Base-by-base conservation (phyloP, 2,329 filamentous ascomycete species). In the Ophiocordyceps polyrhachis-furcata region DNA sequence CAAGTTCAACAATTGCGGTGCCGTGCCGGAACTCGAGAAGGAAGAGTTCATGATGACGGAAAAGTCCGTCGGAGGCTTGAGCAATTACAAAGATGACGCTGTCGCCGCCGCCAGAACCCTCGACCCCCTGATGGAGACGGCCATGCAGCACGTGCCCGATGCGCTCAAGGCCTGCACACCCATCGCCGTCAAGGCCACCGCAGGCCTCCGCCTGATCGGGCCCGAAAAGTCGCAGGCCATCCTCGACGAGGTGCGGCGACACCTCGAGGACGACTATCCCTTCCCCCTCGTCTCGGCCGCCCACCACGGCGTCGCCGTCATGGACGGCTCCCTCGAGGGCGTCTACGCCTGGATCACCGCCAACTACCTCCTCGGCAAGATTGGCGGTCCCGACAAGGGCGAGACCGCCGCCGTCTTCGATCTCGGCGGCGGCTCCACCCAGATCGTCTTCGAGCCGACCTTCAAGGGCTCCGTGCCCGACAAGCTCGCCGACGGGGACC, bases 261-360 rank as follows among this genome's bases (percentile, higher is more conserved):
- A 88, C 52, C 70, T 98, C 23, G 91, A 98, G 66, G 85, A 79
- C 20, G 74, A 78, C 48, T 98, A 93, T 57, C 91, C 91, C 13
- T 98, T 98, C 74, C 87, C 91, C 0, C 84, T 98, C 40, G 83
- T 98, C 46, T 81, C 84, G 13, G 73, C 79, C 51, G 84, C 86
- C 55, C 80, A 89, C 53, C 79, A 83, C 45, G 91, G 93, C 46
- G 86, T 98, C 25, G 77, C 87, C 50, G 93, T 98, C 61, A 98
- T 98, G 91, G 88, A 94, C 55, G 91, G 91, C 49, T 87, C 84
- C 43, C 84, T 95, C 57, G 91, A 98, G 67, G 91, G 91, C 59
- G 89, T 98, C 28, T 98, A 93, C 59, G 93, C 91, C 44, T 98
- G 91, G 91, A 93, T 98, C 61, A 98, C 91, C 7, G 91, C 87